Percentiles rank a stretch among this genome's conserved stretches.
Conservation (phyloP, 202 grass and related monocot species). For the Panicum virgatum region DNA sequence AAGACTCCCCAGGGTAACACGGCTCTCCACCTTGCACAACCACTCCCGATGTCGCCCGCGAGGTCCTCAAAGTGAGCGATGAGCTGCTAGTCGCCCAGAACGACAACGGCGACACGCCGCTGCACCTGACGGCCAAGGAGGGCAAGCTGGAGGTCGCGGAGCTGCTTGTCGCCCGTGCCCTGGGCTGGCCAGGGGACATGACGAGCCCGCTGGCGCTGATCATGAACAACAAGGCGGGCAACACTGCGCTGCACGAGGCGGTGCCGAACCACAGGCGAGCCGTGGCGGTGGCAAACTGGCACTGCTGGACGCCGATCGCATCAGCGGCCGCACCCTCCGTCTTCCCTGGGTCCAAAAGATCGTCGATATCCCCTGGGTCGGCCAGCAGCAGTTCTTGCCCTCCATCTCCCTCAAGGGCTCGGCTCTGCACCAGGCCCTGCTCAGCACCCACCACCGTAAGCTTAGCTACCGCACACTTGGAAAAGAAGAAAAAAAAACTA, state of each 20-base stretch:
- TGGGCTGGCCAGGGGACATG: not conserved
- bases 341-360: too few species aligned
- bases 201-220: not conserved
- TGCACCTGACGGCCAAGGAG: not conserved
- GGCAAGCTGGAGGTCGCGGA: not conserved
- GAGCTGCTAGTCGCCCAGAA: not conserved
- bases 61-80: not conserved
- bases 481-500: too few species aligned
- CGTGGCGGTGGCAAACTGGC: slow-evolving; percentile 37
- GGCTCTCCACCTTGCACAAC: not conserved
- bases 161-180: not conserved
- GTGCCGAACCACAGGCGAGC: slow-evolving; percentile 24
- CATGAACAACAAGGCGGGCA: slow-evolving; percentile 27
- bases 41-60: not conserved
- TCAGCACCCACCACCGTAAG: too few species aligned
- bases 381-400: too few species aligned
- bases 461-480: too few species aligned
- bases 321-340: slow-evolving; percentile 12
- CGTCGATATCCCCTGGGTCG: too few species aligned
- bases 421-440: too few species aligned
- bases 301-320: slow-evolving; percentile 47
- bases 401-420: too few species aligned
- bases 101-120: not conserved
- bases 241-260: slow-evolving; percentile 65
- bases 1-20: not conserved